Evolutionary conservation across 2,329 filamentous ascomycete genomes (phyloP).

Genomic region (Cladosporium velox): DNA sequence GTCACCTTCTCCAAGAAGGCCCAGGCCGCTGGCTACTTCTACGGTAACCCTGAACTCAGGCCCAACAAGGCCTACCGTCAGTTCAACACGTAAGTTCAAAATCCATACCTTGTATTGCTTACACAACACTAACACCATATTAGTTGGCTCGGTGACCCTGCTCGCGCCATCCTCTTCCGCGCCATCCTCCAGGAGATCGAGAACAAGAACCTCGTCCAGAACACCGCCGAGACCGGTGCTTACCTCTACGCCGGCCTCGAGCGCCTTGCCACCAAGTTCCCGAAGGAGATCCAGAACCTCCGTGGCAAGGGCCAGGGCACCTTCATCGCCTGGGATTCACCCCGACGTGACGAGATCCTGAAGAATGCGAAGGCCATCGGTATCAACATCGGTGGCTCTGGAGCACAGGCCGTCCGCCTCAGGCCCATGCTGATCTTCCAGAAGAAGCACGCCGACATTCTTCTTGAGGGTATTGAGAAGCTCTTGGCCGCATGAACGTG

Average conservation of each 20-base stretch:
- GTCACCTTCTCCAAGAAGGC: slow-evolving; percentile 96
- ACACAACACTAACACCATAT: slow-evolving; percentile 16
- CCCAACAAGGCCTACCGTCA: slow-evolving; percentile 94
- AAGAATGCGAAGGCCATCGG: slow-evolving; percentile 76
- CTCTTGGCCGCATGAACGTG: slow-evolving; percentile 34
- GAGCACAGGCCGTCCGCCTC: slow-evolving; percentile 72
- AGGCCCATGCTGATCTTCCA: slow-evolving; percentile 92
- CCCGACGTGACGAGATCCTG: slow-evolving; percentile 76
- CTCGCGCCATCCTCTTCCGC: slow-evolving; percentile 80
- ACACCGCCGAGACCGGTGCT: slow-evolving; percentile 75
- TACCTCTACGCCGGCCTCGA: slow-evolving; percentile 75
- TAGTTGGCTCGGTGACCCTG: slow-evolving; percentile 87
- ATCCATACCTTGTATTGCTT: neutral
- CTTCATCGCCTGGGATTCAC: slow-evolving; percentile 89
- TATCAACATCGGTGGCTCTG: slow-evolving; percentile 85
- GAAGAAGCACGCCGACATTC: slow-evolving; percentile 83
- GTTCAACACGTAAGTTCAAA: slow-evolving; percentile 71
- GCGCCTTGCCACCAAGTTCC: slow-evolving; percentile 68
- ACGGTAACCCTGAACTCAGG: slow-evolving; percentile 72
- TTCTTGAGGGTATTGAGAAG: slow-evolving; percentile 57
- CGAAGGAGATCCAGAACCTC: slow-evolving; percentile 77
- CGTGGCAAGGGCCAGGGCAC: slow-evolving; percentile 86
- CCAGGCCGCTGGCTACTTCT: slow-evolving; percentile 92
- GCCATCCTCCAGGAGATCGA: slow-evolving; percentile 82
- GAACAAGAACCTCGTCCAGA: slow-evolving; percentile 71